Base-by-base conservation (phyloP, 495 filamentous ascomycete species). In the Tetracladium marchalianum region DNA sequence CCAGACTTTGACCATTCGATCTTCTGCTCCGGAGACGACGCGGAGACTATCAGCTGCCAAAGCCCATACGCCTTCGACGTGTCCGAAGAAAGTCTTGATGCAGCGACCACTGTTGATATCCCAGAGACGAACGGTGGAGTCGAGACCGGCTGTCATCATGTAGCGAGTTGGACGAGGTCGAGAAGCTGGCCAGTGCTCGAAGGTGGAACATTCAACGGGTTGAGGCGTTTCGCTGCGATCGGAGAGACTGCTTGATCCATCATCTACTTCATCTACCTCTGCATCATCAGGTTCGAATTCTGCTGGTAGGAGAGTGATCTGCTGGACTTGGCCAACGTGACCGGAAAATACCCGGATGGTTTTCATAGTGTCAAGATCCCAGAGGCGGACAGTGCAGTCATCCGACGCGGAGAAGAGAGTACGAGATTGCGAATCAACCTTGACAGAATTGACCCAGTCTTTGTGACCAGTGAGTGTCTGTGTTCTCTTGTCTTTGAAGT, bases 1-100 rank as follows among this genome's bases (percentile, higher is more conserved):
- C 93, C 93, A 98, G 33, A 93, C 82, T 62, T 96, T 96, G 62
- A 95, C 84, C 80, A 90, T 96, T 33, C 84, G 78, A 64, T 99
- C 92, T 63, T 96, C 82, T 31, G 85, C 83, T 10, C 90, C 92
- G 43, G 82, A 85, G 31, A 96, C 87, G 24, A 95, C 78, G 12
- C 92, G 79, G 31, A 99, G 69, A 0, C 85, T 88, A 60, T 99
- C 93, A 1, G 86, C 93, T 1, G 86, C 90, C 5, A 99, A 73
- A 9, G 85, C 84, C 92, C 92, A 99, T 17, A 99, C 81, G 18
- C 92, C 92, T 61, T 97, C 92, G 17, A 99, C 69, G 53, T 99
- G 92, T 0, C 92, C 92, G 50, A 97, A 99, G 66, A 95, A 90
- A 4, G 87, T 96, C 43, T 85, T 85, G 9, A 94, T 67, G 57